Evolutionary conservation across 805 yeast species (phyloP).

Genomic region (Zygosaccharomyces pseudorouxii): DNA sequence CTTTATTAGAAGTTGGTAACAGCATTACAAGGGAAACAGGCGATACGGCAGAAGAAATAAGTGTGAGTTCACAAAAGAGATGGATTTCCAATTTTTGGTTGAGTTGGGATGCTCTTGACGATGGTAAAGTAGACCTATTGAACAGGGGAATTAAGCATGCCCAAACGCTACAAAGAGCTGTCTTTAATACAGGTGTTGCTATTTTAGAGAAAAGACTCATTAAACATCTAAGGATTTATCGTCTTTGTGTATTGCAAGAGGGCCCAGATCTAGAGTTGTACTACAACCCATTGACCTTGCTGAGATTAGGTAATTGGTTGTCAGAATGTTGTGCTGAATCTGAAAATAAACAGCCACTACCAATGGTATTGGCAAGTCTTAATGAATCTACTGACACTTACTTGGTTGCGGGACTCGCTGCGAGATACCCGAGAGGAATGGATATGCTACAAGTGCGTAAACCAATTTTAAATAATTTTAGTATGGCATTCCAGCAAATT

Average conservation of each 20-base stretch:
- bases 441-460: slow-evolving; percentile 32
- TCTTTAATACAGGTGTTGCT: slow-evolving; percentile 87
- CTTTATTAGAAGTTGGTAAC: slow-evolving; percentile 71
- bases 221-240: slow-evolving; percentile 71
- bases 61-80: slow-evolving; percentile 46
- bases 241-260: slow-evolving; percentile 84
- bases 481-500: slow-evolving; percentile 85
- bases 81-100: slow-evolving; percentile 76
- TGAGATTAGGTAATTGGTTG: slow-evolving; percentile 86
- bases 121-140: slow-evolving; percentile 36
- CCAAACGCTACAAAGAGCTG: slow-evolving; percentile 72
- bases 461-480: slow-evolving; percentile 70
- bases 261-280: slow-evolving; percentile 78
- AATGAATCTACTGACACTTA: slow-evolving; percentile 72
- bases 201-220: slow-evolving; percentile 76
- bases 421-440: slow-evolving; percentile 61
- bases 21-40: slow-evolving; percentile 20
- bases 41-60: slow-evolving; percentile 23
- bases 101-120: slow-evolving; percentile 60
- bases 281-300: slow-evolving; percentile 78
- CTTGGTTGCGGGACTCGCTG: slow-evolving; percentile 84
- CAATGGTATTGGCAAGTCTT: slow-evolving; percentile 80
- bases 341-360: slow-evolving; percentile 58
- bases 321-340: slow-evolving; percentile 83
- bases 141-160: slow-evolving; percentile 71